These are phyloP conservation scores for Omphalotus guepiniiformis DNA, from an alignment of 768 basidiomycete genomes.

Conservation along the genomic window DNA sequence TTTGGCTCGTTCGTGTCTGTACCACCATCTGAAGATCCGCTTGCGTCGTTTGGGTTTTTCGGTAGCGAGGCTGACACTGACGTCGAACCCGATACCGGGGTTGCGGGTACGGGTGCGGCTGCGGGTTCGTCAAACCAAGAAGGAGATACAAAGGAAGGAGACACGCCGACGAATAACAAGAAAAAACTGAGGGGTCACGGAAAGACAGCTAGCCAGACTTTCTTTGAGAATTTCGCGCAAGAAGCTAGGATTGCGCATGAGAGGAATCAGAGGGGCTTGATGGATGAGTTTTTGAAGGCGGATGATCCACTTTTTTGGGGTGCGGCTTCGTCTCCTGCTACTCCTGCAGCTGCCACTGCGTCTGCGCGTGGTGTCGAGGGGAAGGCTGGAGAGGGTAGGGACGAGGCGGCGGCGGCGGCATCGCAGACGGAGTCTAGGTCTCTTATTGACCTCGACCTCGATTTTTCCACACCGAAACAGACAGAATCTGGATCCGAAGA, in stretches of 20 bases:
- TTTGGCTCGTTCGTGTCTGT: constrained; percentile 64
- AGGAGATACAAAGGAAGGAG: neutral
- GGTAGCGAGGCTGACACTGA: no score
- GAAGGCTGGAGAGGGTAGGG: neutral
- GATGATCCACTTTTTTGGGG: constrained; percentile 70
- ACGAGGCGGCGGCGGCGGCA: neutral
- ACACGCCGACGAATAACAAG: neutral
- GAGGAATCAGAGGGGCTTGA: constrained; percentile 44
- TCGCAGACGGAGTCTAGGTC: constrained; percentile 12
- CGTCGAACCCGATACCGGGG: no score
- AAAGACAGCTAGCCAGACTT: constrained; percentile 36
- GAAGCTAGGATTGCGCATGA: constrained; percentile 53
- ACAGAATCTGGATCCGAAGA: neutral
- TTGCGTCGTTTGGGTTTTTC: constrained; percentile 27
- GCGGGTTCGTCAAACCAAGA: neutral
- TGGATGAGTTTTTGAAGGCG: constrained; percentile 63
- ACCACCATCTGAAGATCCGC: constrained; percentile 47
- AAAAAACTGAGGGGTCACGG: neutral
- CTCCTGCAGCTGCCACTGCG: no score
- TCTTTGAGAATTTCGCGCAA: constrained; percentile 59
- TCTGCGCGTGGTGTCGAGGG: no score
- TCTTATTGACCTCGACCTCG: constrained; percentile 32
- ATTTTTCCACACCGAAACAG: constrained; percentile 12
- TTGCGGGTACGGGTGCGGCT: no score
- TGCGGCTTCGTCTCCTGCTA: neutral